Evolutionary conservation across 768 basidiomycete genomes (phyloP).

Genomic region (Lactarius sanguifluus): DNA sequence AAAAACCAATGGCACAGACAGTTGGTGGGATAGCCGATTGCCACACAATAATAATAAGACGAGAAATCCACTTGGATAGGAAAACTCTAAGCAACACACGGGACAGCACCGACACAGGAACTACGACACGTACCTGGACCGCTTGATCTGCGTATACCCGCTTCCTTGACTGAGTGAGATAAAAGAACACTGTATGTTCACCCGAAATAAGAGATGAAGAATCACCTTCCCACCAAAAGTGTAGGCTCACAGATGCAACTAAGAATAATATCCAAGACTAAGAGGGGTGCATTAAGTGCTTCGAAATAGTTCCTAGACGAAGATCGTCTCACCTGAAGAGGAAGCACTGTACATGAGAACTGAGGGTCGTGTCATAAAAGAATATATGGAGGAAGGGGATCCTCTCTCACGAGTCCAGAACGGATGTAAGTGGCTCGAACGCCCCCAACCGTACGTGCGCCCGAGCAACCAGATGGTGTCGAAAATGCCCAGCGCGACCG

Average conservation of each 20-base stretch:
- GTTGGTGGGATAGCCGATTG: slow-evolving; percentile 20
- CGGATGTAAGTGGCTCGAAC: no score
- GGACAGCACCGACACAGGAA: no score
- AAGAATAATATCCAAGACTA: slow-evolving; percentile 12
- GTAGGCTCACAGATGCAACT: slow-evolving; percentile 1
- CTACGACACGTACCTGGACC: background rate
- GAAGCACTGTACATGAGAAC: background rate
- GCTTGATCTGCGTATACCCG: slow-evolving; percentile 2
- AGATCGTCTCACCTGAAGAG: slow-evolving; percentile 6
- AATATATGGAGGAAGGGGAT: background rate
- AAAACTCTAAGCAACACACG: background rate
- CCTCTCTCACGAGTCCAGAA: slow-evolving; percentile 13
- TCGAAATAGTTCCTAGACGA: background rate
- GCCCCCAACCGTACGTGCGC: background rate
- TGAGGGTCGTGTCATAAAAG: background rate
- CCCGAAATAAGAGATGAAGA: background rate
- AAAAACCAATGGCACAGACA: background rate
- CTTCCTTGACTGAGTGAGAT: slow-evolving; percentile 7
- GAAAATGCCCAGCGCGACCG: background rate
- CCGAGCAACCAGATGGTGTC: background rate
- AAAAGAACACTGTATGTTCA: slow-evolving; percentile 1
- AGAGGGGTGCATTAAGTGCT: background rate
- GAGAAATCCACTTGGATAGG: background rate
- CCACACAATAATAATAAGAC: slow-evolving; percentile 4
- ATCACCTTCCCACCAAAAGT: background rate